phyloP scores from a whole-genome alignment of 805 yeast genomes.

The Candida verbasci region DNA sequence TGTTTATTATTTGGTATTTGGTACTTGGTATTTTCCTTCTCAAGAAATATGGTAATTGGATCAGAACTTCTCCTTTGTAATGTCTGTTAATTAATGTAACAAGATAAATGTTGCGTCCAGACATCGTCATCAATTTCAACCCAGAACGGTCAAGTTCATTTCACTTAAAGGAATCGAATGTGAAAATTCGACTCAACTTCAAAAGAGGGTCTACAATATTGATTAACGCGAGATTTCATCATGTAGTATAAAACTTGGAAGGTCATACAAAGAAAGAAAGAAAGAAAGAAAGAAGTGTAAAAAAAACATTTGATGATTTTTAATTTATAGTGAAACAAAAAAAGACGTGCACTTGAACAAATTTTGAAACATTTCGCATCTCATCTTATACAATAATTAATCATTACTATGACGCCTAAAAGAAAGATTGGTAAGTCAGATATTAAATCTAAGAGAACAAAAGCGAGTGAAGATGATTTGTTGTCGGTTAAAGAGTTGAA shows the following conservation, averaged over 20 bases:
- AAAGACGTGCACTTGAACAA: too few species aligned
- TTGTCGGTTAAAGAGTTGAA: slow-evolving; percentile 19
- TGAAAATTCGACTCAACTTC: slow-evolving; percentile 10
- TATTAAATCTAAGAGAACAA: slow-evolving; percentile 7
- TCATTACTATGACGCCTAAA: slow-evolving; percentile 18
- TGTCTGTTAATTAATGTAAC: slow-evolving; percentile 40
- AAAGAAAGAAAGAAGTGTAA: background rate
- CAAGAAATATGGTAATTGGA: slow-evolving; percentile 15
- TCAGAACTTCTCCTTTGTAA: slow-evolving; percentile 42
- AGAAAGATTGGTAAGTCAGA: slow-evolving; percentile 14
- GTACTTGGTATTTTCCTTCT: background rate
- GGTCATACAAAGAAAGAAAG: slow-evolving; percentile 43
- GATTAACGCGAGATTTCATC: slow-evolving; percentile 59
- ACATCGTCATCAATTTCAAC: slow-evolving; percentile 41
- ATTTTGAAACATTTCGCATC: slow-evolving; percentile 2
- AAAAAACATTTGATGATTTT: background rate
- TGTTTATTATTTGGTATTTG: too few species aligned
- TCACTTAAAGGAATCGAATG: slow-evolving; percentile 32
- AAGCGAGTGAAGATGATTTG: background rate
- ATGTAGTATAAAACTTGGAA: slow-evolving; percentile 61
- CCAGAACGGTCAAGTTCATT: slow-evolving; percentile 26
- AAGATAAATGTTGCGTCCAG: slow-evolving; percentile 45
- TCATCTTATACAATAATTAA: background rate
- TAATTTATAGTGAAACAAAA: too few species aligned
- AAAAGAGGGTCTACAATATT: slow-evolving; percentile 33